A percentile compares a stretch with the other conserved stretches of the same genome.
Conservation (phyloP, 257 asterid genomes). For the Nicotiana tomentosiformis region DNA sequence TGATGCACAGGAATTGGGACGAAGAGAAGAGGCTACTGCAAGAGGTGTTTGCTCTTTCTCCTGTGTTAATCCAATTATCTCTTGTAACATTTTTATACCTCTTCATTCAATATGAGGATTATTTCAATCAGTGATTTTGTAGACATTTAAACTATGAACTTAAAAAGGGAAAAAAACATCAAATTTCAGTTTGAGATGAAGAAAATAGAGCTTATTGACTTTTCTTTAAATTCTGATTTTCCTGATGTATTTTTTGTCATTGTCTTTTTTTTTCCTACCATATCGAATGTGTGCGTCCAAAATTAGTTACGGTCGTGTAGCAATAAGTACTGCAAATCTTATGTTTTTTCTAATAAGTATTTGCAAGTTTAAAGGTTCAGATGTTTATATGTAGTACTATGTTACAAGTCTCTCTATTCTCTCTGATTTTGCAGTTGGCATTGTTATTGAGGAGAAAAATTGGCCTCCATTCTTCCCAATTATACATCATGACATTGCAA, state of each 20-base stretch:
- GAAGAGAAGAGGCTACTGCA: conserved; percentile 47
- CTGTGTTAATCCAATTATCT: conserved; percentile 3
- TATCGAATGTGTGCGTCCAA: neutral
- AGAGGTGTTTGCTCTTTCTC: conserved; percentile 46
- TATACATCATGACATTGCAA: conserved; percentile 87
- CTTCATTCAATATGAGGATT: neutral
- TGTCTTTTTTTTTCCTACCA: neutral
- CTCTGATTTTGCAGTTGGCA: conserved; percentile 53
- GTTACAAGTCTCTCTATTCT: conserved; percentile 12
- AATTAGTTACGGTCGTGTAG: neutral
- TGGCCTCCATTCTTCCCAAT: conserved; percentile 99
- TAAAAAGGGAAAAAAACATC: neutral
- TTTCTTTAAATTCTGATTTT: neutral
- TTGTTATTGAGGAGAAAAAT: conserved; percentile 74
- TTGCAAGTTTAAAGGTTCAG: conserved; percentile 14
- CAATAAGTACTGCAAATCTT: neutral
- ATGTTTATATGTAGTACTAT: neutral
- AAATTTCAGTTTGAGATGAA: neutral
- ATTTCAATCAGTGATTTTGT: neutral
- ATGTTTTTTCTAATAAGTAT: conserved; percentile 25
- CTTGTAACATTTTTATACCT: neutral
- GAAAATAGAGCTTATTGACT: neutral
- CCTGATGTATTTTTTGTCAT: neutral
- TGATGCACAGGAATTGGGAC: conserved; percentile 11
- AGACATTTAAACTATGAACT: neutral